Conservation (phyloP, 768 basidiomycete species). For the Pleurotus platypus region DNA sequence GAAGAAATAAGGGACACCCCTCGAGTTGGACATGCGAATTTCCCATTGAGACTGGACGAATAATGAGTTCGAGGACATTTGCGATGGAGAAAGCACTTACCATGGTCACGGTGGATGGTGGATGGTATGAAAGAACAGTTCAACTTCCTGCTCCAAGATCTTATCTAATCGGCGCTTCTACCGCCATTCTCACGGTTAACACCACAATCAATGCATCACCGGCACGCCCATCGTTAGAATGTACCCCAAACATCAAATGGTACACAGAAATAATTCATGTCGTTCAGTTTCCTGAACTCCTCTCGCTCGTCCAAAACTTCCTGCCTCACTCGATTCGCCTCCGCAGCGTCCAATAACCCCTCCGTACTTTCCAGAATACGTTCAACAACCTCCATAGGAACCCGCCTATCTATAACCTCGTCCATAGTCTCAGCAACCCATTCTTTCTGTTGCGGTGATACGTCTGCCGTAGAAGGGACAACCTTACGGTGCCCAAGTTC, state of each 20-base stretch:
- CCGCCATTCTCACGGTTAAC: too few species aligned
- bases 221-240: background rate
- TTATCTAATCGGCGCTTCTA: too few species aligned
- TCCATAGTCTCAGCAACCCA: conserved; percentile 39
- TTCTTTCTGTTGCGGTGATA: conserved; percentile 47
- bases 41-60: conserved; percentile 57
- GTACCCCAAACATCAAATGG: conserved; percentile 44
- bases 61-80: background rate
- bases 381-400: conserved; percentile 44
- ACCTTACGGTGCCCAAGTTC: conserved; percentile 13
- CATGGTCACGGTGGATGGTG: background rate
- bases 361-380: conserved; percentile 33
- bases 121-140: too few species aligned
- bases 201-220: too few species aligned
- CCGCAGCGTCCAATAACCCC: conserved; percentile 32
- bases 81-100: background rate
- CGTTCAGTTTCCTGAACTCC: conserved; percentile 34
- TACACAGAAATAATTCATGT: conserved; percentile 45
- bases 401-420: conserved; percentile 25
- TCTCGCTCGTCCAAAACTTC: conserved; percentile 29
- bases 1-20: conserved; percentile 84
- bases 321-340: conserved; percentile 30
- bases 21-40: conserved; percentile 80
- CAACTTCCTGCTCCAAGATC: too few species aligned
- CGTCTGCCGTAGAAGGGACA: conserved; percentile 37